Evolutionary conservation across 306 rosid genomes (phyloP).

Genomic region (Vachellia collinsii): DNA sequence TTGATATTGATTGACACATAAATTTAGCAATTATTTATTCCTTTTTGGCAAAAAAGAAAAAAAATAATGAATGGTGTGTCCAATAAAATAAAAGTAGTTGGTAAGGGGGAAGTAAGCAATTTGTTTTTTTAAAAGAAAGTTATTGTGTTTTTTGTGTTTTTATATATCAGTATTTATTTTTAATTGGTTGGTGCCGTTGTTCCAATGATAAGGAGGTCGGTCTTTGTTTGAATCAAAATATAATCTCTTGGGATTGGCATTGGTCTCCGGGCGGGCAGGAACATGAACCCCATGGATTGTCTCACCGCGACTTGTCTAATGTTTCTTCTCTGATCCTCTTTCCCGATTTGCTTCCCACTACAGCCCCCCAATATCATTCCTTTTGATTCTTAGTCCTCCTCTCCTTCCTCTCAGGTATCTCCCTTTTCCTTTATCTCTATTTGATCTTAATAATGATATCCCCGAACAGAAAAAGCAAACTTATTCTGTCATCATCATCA

Average conservation of each 20-base stretch:
- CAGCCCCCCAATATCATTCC: neutral
- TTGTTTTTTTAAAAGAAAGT: neutral
- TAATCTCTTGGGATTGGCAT: constrained; percentile 65
- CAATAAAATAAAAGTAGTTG: constrained; percentile 50
- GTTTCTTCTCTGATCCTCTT: constrained; percentile 13
- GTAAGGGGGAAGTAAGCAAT: constrained; percentile 48
- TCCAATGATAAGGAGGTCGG: constrained; percentile 84
- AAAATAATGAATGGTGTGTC: constrained; percentile 1
- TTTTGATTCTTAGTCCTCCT: neutral
- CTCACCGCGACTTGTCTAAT: constrained; percentile 27
- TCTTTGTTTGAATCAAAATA: constrained; percentile 50
- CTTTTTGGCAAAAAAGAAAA: constrained; percentile 33
- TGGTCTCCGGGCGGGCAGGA: constrained; percentile 56
- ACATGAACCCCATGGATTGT: constrained; percentile 30
- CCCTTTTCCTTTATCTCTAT: neutral
- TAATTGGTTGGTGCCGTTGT: constrained; percentile 74
- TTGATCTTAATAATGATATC: constrained; percentile 13
- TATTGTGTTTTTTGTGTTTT: neutral
- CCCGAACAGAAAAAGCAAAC: neutral
- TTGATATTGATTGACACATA: constrained; percentile 54
- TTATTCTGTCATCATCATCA: neutral
- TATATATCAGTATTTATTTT: constrained; percentile 36
- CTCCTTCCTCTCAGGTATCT: constrained; percentile 29
- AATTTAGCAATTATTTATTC: constrained; percentile 50
- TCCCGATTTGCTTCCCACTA: constrained; percentile 41